Conservation (phyloP, 2,329 filamentous ascomycete genomes). For the Fusarium sp. region DNA sequence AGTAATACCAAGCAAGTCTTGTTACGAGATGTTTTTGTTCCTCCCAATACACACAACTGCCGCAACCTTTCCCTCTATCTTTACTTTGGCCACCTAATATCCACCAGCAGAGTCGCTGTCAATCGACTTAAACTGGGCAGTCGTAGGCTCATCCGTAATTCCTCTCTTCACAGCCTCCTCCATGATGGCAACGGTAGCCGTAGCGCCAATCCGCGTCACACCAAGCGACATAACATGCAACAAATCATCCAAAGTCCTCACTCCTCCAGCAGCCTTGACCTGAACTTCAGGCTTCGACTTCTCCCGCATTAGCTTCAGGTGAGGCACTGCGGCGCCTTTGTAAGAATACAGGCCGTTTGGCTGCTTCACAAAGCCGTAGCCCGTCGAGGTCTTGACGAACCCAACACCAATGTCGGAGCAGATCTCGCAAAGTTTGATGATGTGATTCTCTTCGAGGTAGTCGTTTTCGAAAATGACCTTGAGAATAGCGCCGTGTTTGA, state of each 20-base stretch:
- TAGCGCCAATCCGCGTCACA: slow-evolving; percentile 67
- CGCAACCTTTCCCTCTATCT: neutral
- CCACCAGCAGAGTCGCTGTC: neutral
- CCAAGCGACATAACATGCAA: slow-evolving; percentile 66
- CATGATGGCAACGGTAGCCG: slow-evolving; percentile 66
- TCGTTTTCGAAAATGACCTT: slow-evolving; percentile 75
- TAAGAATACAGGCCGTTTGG: slow-evolving; percentile 63
- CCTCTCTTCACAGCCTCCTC: slow-evolving; percentile 65
- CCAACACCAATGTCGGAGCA: slow-evolving; percentile 64
- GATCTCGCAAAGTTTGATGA: slow-evolving; percentile 65
- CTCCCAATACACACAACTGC: neutral
- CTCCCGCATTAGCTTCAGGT: slow-evolving; percentile 67
- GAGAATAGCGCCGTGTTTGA: slow-evolving; percentile 57
- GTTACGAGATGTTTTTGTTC: neutral
- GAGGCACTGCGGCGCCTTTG: slow-evolving; percentile 62
- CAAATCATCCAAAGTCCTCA: slow-evolving; percentile 68
- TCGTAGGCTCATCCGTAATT: slow-evolving; percentile 51
- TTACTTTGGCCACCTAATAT: slow-evolving; percentile 7
- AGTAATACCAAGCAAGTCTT: neutral
- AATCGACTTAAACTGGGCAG: slow-evolving; percentile 27
- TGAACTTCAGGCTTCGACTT: slow-evolving; percentile 58
- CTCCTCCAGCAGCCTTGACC: slow-evolving; percentile 70
- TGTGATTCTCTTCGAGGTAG: slow-evolving; percentile 63
- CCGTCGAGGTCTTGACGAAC: slow-evolving; percentile 72
- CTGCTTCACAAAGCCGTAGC: slow-evolving; percentile 71